Percentiles rank a stretch among this genome's conserved stretches.
Evolutionary conservation across 345 rosid species (phyloP).

Genomic region (Arabidopsis arenosa): DNA sequence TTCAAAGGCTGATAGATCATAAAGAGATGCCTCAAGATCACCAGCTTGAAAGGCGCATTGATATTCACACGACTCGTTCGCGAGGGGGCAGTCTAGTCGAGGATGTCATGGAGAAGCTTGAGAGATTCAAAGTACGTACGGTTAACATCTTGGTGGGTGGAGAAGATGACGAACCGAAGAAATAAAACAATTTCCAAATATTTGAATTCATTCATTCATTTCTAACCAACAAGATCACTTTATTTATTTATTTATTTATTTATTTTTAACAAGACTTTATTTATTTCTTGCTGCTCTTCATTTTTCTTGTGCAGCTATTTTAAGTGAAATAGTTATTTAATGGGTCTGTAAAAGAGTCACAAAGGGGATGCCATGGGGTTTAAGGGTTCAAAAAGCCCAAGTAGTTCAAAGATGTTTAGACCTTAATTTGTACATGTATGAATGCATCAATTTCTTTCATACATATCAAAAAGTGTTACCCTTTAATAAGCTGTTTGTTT

Average conservation of each 20-base stretch:
- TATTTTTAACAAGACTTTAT: neutral
- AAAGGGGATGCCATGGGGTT: too few species aligned
- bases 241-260: neutral
- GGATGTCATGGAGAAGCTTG: constrained; percentile 33
- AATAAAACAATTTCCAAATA: constrained; percentile 8
- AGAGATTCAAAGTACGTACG: constrained; percentile 48
- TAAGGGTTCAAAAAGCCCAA: neutral
- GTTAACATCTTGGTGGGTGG: constrained; percentile 41
- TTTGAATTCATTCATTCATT: constrained; percentile 16
- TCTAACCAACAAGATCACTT: constrained; percentile 8
- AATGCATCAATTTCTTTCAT: constrained; percentile 4
- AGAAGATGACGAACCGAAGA: constrained; percentile 32
- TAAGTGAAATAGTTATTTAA: neutral
- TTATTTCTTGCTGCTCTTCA: neutral
- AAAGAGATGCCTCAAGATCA: constrained; percentile 8
- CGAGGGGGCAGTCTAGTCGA: constrained; percentile 40
- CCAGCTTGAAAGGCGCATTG: neutral
- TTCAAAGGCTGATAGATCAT: neutral
- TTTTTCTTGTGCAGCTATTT: neutral
- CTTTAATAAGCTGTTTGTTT: neutral
- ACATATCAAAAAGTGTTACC: neutral
- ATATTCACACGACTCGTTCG: constrained; percentile 18
- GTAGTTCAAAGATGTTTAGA: neutral
- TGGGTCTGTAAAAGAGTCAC: neutral
- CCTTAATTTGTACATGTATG: neutral